Percentiles rank a stretch among this genome's conserved stretches.
phyloP scores from a whole-genome alignment of 2,329 filamentous ascomycete genomes.

The Bipolaris sorokiniana region DNA sequence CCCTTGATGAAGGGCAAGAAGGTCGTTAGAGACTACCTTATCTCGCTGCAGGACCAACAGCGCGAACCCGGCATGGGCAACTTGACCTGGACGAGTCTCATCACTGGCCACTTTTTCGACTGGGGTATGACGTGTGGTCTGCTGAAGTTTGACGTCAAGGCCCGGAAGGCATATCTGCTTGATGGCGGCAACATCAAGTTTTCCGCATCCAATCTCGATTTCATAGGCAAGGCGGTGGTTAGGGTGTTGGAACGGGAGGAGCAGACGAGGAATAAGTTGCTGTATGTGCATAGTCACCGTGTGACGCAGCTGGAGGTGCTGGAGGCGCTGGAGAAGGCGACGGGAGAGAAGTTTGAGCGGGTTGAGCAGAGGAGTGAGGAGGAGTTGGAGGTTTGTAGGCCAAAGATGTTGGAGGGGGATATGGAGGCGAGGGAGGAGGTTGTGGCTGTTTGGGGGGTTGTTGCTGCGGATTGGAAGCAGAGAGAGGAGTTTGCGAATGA shows the following conservation, averaged over 20 bases:
- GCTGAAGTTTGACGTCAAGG: constrained; percentile 60
- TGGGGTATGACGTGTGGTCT: constrained; percentile 59
- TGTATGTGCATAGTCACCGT: constrained; percentile 64
- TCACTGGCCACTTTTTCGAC: constrained; percentile 68
- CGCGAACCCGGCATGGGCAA: constrained; percentile 36
- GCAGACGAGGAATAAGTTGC: constrained; percentile 63
- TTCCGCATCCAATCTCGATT: constrained; percentile 59
- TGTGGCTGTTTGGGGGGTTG: constrained; percentile 44
- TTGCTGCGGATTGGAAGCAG: constrained; percentile 43
- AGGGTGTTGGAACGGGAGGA: constrained; percentile 54
- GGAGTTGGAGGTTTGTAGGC: constrained; percentile 30
- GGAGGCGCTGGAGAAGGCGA: constrained; percentile 60
- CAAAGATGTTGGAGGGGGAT: constrained; percentile 45
- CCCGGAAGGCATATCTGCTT: constrained; percentile 60
- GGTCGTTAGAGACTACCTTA: constrained; percentile 48
- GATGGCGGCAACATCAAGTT: constrained; percentile 64
- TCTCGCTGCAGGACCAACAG: constrained; percentile 56
- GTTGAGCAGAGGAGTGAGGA: constrained; percentile 49
- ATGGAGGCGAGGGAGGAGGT: constrained; percentile 41
- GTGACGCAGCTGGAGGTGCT: constrained; percentile 66
- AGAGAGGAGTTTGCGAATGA: constrained; percentile 43
- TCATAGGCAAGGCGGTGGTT: constrained; percentile 62
- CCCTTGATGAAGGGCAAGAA: constrained; percentile 62
- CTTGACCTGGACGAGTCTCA: constrained; percentile 67
- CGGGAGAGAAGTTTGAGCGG: constrained; percentile 59